Evolutionary conservation across 768 basidiomycete species (phyloP).

Genomic region (Suillus subaureus): DNA sequence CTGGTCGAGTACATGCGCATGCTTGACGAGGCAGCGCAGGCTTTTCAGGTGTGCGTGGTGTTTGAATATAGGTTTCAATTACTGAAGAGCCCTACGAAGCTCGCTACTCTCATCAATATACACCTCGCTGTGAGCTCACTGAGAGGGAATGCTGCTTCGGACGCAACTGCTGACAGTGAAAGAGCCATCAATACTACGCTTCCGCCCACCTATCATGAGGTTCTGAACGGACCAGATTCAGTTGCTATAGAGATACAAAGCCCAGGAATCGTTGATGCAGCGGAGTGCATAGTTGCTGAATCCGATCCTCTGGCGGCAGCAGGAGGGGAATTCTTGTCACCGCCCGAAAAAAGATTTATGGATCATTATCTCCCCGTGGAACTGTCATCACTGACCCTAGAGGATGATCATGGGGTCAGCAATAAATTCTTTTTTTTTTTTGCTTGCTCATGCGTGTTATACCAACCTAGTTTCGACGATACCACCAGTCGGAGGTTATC

Average conservation of each 20-base stretch:
- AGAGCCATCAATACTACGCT: constrained; percentile 16
- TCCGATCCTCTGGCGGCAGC: constrained; percentile 14
- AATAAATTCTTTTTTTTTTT: neutral
- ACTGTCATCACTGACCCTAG: constrained; percentile 21
- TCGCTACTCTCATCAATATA: constrained; percentile 49
- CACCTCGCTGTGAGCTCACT: constrained; percentile 40
- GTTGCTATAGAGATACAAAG: constrained; percentile 5
- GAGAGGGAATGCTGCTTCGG: constrained; percentile 1
- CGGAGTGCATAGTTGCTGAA: neutral
- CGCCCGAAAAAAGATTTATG: constrained; percentile 14
- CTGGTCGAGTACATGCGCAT: constrained; percentile 35
- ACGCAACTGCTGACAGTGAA: neutral
- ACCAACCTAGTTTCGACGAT: constrained; percentile 44
- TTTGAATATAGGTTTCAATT: neutral
- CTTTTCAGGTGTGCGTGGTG: constrained; percentile 43
- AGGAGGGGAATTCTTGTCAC: constrained; percentile 21
- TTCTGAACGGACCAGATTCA: neutral
- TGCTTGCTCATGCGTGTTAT: constrained; percentile 3
- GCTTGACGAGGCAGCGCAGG: constrained; percentile 47
- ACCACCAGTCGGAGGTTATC: constrained; percentile 51
- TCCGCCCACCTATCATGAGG: constrained; percentile 21
- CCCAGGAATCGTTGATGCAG: constrained; percentile 3
- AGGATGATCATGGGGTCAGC: constrained; percentile 40
- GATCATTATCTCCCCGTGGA: constrained; percentile 28
- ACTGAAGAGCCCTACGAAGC: constrained; percentile 27